These are phyloP conservation scores for Pyrrhoderma lamaoense DNA, from an alignment of 1,284 basidiomycete species.

Conservation along the genomic window DNA sequence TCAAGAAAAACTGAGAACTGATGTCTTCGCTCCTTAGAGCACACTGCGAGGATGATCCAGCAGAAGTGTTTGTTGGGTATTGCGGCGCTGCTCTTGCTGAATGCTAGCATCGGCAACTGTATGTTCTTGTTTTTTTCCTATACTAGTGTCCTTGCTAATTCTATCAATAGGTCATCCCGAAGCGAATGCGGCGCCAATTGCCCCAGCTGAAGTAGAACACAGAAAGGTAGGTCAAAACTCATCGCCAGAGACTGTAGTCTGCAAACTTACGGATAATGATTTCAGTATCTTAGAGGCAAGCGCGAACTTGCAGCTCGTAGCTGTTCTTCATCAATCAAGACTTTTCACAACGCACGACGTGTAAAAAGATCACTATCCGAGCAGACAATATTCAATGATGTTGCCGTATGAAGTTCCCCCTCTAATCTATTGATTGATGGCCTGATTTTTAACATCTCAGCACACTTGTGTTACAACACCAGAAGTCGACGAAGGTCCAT, in stretches of 20 bases:
- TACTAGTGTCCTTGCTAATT: no score
- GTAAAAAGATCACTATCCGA: slow-evolving; percentile 19
- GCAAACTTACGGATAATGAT: no score
- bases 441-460: slow-evolving; percentile 8
- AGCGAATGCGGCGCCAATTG: slow-evolving; percentile 1
- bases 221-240: slow-evolving; percentile 8
- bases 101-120: not conserved
- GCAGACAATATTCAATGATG: slow-evolving; percentile 6
- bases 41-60: no score
- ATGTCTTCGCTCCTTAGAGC: no score
- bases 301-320: slow-evolving; percentile 21
- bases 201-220: slow-evolving; percentile 10
- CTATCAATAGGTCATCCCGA: slow-evolving; percentile 11
- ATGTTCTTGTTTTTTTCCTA: no score
- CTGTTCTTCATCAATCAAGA: slow-evolving; percentile 21
- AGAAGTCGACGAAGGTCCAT: slow-evolving; percentile 35
- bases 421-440: not conserved
- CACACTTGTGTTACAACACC: slow-evolving; percentile 26
- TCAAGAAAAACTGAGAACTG: no score
- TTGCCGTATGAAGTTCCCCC: slow-evolving; percentile 1
- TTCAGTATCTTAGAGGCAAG: slow-evolving; percentile 12
- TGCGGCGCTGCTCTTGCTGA: not conserved
- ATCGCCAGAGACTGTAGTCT: not conserved
- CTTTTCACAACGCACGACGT: slow-evolving; percentile 20
- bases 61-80: no score